phyloP scores from a whole-genome alignment of 2,329 filamentous ascomycete genomes.

The Eutypella sp. region DNA sequence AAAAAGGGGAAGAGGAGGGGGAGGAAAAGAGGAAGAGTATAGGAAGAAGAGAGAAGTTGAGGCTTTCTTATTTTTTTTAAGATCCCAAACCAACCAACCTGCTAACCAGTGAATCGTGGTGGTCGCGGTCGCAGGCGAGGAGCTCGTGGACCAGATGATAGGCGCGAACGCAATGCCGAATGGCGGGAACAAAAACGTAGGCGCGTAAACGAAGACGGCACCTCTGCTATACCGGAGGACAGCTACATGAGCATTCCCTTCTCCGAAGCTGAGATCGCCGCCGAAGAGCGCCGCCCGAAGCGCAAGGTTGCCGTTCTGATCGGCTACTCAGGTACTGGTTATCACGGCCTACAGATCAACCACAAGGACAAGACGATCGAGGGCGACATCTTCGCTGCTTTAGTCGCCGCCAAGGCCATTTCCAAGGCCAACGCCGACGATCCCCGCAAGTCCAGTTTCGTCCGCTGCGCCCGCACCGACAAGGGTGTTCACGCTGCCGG shows the following conservation, averaged over 20 bases:
- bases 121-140: too few relatives aligned
- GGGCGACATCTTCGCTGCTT: conserved; percentile 87
- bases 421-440: conserved; percentile 96
- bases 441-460: conserved; percentile 90
- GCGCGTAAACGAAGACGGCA: conserved; percentile 34
- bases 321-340: conserved; percentile 92
- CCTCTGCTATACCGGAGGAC: conserved; percentile 26
- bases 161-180: conserved; percentile 44
- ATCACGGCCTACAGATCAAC: conserved; percentile 94
- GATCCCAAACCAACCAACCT: conserved; percentile 18
- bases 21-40: too few relatives aligned
- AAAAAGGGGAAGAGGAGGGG: too few relatives aligned
- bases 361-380: conserved; percentile 86
- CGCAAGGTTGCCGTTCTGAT: conserved; percentile 94
- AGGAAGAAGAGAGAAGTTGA: too few relatives aligned
- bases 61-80: too few relatives aligned
- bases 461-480: conserved; percentile 91
- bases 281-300: conserved; percentile 84
- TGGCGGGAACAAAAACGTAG: conserved; percentile 50
- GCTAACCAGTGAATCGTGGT: too few relatives aligned
- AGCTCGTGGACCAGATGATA: conserved; percentile 47
- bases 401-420: conserved; percentile 86
- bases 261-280: conserved; percentile 75
- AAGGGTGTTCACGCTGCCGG: conserved; percentile 96
- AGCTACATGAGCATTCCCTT: conserved; percentile 56